Percentiles rank a stretch among this genome's conserved stretches.
Conservation (phyloP, 1,284 basidiomycete genomes). For the Malassezia brasiliensis region DNA sequence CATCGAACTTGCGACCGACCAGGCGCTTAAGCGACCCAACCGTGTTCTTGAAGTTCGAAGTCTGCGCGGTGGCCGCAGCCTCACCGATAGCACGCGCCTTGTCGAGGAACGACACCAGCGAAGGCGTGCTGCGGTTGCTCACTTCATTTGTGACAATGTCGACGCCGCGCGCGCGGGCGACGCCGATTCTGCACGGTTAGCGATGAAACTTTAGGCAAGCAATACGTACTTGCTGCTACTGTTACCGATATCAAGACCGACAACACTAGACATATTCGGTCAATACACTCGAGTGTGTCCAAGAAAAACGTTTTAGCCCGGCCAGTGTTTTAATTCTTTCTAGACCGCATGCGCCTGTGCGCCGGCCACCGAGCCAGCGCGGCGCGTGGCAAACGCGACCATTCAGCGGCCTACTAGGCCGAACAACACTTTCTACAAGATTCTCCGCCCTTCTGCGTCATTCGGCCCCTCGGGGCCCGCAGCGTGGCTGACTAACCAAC, state of each 20-base stretch:
- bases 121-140: constrained; percentile 45
- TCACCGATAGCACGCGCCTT: constrained; percentile 47
- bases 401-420: constrained; percentile 8
- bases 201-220: neutral
- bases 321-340: constrained; percentile 8
- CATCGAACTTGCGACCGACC: constrained; percentile 39
- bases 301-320: neutral
- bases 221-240: constrained; percentile 18
- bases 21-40: constrained; percentile 47
- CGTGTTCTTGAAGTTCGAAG: constrained; percentile 48
- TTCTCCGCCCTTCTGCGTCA: constrained; percentile 9
- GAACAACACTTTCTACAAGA: constrained; percentile 7
- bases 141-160: constrained; percentile 46
- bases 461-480: neutral
- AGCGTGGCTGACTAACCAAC: constrained; percentile 9
- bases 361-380: neutral
- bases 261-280: constrained; percentile 35
- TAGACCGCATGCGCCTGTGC: neutral
- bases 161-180: constrained; percentile 43
- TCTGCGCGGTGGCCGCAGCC: constrained; percentile 44
- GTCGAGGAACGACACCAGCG: constrained; percentile 45
- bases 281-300: neutral
- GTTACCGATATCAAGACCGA: constrained; percentile 47
- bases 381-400: neutral
- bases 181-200: constrained; percentile 39